Evolutionary conservation across 441 rosid species (phyloP).

Genomic region (Biscutella laevigata): DNA sequence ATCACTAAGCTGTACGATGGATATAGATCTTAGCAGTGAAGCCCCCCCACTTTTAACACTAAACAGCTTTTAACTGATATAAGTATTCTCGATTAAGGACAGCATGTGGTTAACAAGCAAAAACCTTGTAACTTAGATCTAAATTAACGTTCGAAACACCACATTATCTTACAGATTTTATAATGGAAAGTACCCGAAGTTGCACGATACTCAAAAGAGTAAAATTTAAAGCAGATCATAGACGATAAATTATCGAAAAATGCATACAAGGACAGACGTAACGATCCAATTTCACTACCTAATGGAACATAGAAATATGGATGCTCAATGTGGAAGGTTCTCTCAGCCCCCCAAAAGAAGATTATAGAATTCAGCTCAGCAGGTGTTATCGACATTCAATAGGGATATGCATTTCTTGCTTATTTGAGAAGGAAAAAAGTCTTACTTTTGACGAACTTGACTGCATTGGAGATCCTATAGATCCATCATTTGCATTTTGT

Average conservation of each 20-base stretch:
- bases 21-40: no score
- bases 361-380: not conserved
- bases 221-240: not conserved
- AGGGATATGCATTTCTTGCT: constrained; percentile 1
- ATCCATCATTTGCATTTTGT: constrained; percentile 49
- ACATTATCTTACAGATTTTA: not conserved
- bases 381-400: constrained; percentile 8
- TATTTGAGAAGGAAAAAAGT: constrained; percentile 3
- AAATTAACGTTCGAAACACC: no score
- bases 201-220: not conserved
- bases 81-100: not conserved
- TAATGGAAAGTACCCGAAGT: not conserved
- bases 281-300: constrained; percentile 6
- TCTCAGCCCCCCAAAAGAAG: no score
- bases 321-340: not conserved
- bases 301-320: constrained; percentile 7
- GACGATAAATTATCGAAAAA: not conserved
- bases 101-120: constrained; percentile 3
- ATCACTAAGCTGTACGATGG: constrained; percentile 9
- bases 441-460: constrained; percentile 66
- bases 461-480: constrained; percentile 75
- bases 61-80: constrained; percentile 8
- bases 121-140: constrained; percentile 20
- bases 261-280: constrained; percentile 8
- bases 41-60: no score